These are phyloP conservation scores for Salvia hispanica DNA, from an alignment of 257 asterid species.

Conservation along the genomic window DNA sequence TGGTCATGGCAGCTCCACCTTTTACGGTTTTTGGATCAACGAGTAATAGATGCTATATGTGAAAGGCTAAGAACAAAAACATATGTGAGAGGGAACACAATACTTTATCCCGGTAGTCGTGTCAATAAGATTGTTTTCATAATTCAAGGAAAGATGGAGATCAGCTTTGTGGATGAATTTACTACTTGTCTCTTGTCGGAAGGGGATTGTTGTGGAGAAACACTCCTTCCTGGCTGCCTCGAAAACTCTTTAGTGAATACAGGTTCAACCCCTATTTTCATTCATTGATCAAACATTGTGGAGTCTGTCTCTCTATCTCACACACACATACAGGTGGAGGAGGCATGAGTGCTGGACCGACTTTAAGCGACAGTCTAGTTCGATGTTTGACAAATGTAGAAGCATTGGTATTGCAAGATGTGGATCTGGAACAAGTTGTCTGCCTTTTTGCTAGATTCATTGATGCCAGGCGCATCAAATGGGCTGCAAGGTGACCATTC, in stretches of 20 bases:
- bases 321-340: constrained; percentile 47
- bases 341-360: constrained; percentile 61
- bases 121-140: constrained; percentile 79
- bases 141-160: constrained; percentile 77
- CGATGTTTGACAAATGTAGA: constrained; percentile 75
- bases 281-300: neutral
- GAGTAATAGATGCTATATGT: constrained; percentile 73
- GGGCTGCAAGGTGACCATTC: neutral
- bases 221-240: constrained; percentile 83
- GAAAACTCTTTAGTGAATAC: constrained; percentile 70
- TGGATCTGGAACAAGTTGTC: constrained; percentile 79
- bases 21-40: constrained; percentile 71
- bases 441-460: constrained; percentile 51
- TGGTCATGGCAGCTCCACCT: constrained; percentile 56
- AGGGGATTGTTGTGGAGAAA: constrained; percentile 83
- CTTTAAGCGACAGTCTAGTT: constrained; percentile 61
- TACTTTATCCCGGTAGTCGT: constrained; percentile 59
- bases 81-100: constrained; percentile 67
- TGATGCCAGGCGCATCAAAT: neutral
- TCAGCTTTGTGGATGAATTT: constrained; percentile 56
- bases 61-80: constrained; percentile 73
- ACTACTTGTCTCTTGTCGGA: constrained; percentile 51
- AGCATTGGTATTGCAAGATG: constrained; percentile 68
- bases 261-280: constrained; percentile 43
- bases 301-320: no score